Evolutionary conservation across 2,329 filamentous ascomycete species (phyloP), one percentile per base, ranked within the genome.

Genomic region (Monilinia vaccinii-corymbosi): DNA sequence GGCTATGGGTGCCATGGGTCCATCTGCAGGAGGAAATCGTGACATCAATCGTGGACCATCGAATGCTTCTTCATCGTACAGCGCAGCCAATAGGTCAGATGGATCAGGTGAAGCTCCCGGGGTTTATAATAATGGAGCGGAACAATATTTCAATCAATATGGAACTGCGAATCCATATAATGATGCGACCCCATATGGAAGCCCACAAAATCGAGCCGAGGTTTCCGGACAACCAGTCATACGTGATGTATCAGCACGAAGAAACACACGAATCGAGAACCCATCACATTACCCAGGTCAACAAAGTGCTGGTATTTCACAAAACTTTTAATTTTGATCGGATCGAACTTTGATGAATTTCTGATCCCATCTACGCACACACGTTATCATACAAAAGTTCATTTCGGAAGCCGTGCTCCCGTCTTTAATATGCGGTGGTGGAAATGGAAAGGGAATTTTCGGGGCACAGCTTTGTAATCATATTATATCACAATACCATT

Each of bases 41-140:
- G 89, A 90, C 66, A 88, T 97, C 40, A 89, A 88, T 66, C 88
- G 94, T 58, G 94, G 94, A 1, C 86, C 91, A 2, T 97, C 93
- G 7, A 97, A 97, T 70, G 94, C 94, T 7, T 99, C 94, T 0
- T 97, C 94, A 0, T 92, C 90, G 1, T 99, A 97, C 76, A 97
- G 92, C 65, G 87, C 86, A 14, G 88, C 85, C 9, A 86, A 84
- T 48, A 84, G 83, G 62, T 97, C 93, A 0, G 85, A 88, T 60
- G 82, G 80, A 11, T 87, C 84, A 11, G 79, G 73, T 14, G 84
- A 86, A 25, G 73, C 76, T 58, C 61, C 66, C 14, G 66, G 68
- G 51, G 70, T 68, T 23, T 78, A 76, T 45, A 82, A 76, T 45
- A 82, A 81, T 67, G 76, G 77, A 46, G 75, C 74, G 42, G 75